Evolutionary conservation across 2,329 filamentous ascomycete species (phyloP).

Genomic region (Cryphonectria japonica): DNA sequence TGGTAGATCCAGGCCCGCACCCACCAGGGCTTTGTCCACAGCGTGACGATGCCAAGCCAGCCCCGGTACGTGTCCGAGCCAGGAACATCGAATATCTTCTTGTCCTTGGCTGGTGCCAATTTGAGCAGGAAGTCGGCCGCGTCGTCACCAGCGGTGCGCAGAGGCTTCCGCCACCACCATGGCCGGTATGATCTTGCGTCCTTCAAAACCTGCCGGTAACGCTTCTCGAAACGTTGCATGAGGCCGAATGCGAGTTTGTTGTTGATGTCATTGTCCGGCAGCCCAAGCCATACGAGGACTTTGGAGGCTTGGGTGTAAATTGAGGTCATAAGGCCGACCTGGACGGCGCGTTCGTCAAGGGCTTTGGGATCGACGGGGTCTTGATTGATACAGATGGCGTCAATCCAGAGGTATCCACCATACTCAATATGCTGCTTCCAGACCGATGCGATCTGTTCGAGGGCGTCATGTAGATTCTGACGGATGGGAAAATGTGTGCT

Average conservation of each 20-base stretch:
- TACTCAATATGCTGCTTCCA: not conserved
- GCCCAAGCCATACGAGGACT: conserved; percentile 6
- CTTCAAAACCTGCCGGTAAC: not conserved
- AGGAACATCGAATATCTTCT: conserved; percentile 8
- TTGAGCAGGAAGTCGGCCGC: not conserved
- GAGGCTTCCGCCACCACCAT: conserved; percentile 3
- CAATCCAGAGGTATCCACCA: not conserved
- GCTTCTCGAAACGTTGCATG: not conserved
- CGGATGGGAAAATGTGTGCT: not conserved
- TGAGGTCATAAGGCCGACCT: conserved; percentile 2
- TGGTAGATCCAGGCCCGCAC: not conserved
- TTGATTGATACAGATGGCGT: conserved; percentile 14
- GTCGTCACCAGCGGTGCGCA: not conserved
- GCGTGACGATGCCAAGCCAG: conserved; percentile 2
- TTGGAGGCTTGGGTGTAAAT: conserved; percentile 10
- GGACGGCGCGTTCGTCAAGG: conserved; percentile 4
- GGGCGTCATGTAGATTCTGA: not conserved
- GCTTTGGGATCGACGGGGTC: not conserved
- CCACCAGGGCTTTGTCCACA: conserved; percentile 7
- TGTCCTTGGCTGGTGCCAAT: conserved; percentile 2
- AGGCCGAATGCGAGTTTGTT: not conserved
- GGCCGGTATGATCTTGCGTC: conserved; percentile 2
- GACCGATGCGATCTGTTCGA: not conserved
- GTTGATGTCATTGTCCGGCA: not conserved
- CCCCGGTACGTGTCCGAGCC: not conserved